Evolutionary conservation across 2,329 filamentous ascomycete genomes (phyloP), one percentile per base, ranked within the genome.

Genomic region (Stylonectria norvegica): DNA sequence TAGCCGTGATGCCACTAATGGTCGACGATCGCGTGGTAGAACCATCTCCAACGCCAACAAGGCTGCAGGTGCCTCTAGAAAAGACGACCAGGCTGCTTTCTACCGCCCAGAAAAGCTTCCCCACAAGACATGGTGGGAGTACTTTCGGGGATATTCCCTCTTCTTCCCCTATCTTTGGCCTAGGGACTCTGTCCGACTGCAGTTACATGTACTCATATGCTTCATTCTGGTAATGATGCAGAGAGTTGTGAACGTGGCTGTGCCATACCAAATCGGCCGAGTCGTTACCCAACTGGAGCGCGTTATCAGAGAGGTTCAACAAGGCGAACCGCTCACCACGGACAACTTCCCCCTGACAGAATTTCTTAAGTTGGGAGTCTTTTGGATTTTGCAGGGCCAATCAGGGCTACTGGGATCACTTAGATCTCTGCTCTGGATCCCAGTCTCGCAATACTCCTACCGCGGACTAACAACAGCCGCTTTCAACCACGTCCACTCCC

Each of bases 111-210:
- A 85, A 25, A 91, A 88, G 49, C 78, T 89, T 7, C 90, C 89
- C 3, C 86, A 86, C 53, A 89, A 86, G 52, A 93, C 83, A 37
- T 98, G 93, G 93, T 95, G 86, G 81, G 90, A 97, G 60, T 98
- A 98, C 63, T 71, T 96, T 45, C 83, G 85, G 49, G 89, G 91
- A 32, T 98, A 97, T 64, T 86, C 85, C 10, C 73, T 96, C 36
- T 95, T 98, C 67, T 94, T 97, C 62, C 91, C 90, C 0, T 98
- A 97, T 60, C 79, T 97, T 43, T 98, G 93, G 93, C 93, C 93
- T 1, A 85, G 83, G 56, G 91, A 91, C 58, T 83, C 88, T 25
- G 30, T 60, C 5, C 76, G 73, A 49, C 72, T 98, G 40, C 85
- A 96, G 68, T 50, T 89, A 17, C 76, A 90, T 39, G 89, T 96